phyloP scores from a whole-genome alignment of 495 filamentous ascomycete species.

The Neurospora hispaniola region DNA sequence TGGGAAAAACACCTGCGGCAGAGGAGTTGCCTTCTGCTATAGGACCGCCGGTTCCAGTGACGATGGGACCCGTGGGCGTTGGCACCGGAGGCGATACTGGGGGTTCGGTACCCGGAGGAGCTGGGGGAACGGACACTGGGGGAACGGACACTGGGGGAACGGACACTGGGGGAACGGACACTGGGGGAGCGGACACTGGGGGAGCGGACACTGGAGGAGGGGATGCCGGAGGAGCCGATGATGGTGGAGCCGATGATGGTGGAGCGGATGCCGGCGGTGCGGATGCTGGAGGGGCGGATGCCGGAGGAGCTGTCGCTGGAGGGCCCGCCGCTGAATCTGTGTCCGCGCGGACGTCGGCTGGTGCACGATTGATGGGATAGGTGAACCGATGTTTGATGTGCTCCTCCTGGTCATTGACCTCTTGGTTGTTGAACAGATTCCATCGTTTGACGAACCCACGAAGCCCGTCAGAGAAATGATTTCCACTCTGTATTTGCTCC shows the following conservation, averaged over 20 bases:
- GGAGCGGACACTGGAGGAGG: background rate
- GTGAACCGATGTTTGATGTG: background rate
- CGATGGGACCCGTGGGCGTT: background rate
- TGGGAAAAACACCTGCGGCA: background rate
- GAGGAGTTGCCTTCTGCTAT: background rate
- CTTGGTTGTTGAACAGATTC: background rate
- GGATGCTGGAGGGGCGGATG: background rate
- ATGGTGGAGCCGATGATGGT: rapidly evolving
- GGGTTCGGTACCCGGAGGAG: background rate
- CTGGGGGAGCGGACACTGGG: background rate
- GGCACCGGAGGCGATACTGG: background rate
- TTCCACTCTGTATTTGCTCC: background rate
- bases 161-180: background rate
- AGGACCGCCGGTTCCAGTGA: background rate
- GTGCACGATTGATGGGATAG: background rate
- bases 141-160: background rate
- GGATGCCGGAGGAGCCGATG: background rate
- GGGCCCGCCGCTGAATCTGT: background rate
- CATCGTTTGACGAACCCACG: background rate
- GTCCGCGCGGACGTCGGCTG: background rate
- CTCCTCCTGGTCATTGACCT: background rate
- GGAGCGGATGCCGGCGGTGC: background rate
- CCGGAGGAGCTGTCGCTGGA: background rate
- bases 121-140: background rate
- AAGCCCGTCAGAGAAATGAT: background rate